Evolutionary conservation across 1,139 yeast genomes (phyloP), one percentile per base, ranked within the genome.

Genomic region (Entelexis paramagnoliae): DNA sequence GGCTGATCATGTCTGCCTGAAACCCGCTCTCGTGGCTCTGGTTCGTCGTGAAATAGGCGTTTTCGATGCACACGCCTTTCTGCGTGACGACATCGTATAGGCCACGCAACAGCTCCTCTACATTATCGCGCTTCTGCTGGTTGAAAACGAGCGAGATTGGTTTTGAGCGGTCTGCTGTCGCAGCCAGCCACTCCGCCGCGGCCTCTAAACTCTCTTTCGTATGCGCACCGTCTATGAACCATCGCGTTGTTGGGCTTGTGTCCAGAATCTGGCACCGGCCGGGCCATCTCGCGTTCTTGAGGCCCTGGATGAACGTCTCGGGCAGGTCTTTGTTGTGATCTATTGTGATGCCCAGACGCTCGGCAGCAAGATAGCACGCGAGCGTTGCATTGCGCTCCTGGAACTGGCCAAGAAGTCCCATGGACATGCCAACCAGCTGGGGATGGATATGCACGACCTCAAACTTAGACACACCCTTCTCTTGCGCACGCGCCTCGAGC

Each of bases 201-300:
- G 81, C 94, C 29, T 73, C 73, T 33, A 93, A 78, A 53, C 96
- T 85, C 63, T 91, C 98, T 42, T 77, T 70, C 0, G 98, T 93
- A 62, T 93, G 99, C 0, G 98, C 98, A 38, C 99, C 99, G 68
- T 93, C 99, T 14, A 91, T 70, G 60, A 72, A 81, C 95, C 96
- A 91, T 16, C 77, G 77, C 32, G 83, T 66, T 4, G 70, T 72
- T 44, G 69, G 75, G 2, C 39, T 17, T 40, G 74, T 72, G 5
- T 66, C 63, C 33, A 87, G 68, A 2, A 80, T 74, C 68, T 93
- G 97, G 63, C 98, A 91, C 60, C 99, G 75, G 1, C 99, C 99
- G 22, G 93, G 93, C 96, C 97, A 91, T 44, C 73, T 70, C 0
- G 95, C 86, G 1, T 68, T 56, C 51, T 75, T 79, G 41, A 93